Conservation (phyloP, 208 protist species). For the Leishmania lainsoni region DNA sequence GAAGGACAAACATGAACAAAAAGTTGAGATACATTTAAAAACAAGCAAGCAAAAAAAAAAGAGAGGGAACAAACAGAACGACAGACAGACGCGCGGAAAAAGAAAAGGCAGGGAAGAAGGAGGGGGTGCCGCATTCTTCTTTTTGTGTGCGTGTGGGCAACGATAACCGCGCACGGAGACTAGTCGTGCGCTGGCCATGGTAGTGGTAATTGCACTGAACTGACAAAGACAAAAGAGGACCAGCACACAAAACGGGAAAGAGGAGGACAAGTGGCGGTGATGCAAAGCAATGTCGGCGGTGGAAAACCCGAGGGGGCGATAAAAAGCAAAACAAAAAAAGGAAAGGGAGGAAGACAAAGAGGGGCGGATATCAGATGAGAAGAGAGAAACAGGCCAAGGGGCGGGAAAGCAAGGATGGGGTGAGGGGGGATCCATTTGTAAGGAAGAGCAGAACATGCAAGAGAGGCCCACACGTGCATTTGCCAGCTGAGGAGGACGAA, state of each 20-base stretch:
- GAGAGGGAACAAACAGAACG: background rate
- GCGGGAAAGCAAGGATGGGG: background rate
- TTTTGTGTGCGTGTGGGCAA: background rate
- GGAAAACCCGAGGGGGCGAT: background rate
- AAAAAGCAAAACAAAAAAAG: background rate
- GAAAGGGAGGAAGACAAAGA: background rate
- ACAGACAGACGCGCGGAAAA: background rate
- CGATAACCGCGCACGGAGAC: background rate
- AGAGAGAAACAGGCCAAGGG: background rate
- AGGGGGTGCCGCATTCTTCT: background rate
- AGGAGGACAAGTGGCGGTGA: background rate
- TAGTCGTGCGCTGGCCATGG: background rate
- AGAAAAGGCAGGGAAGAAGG: background rate
- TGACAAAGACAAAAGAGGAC: background rate
- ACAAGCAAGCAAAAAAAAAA: background rate
- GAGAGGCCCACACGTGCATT: background rate
- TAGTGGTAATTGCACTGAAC: background rate
- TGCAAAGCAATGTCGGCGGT: background rate
- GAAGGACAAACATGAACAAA: background rate
- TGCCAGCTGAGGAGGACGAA: background rate
- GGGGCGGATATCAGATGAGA: background rate
- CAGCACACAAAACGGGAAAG: background rate
- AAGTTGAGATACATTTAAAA: background rate
- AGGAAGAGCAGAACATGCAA: background rate
- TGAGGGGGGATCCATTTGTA: background rate